Evolutionary conservation across 2,329 filamentous ascomycete genomes (phyloP), one percentile per base, ranked within the genome.

Genomic region (Aspergillus sergii): DNA sequence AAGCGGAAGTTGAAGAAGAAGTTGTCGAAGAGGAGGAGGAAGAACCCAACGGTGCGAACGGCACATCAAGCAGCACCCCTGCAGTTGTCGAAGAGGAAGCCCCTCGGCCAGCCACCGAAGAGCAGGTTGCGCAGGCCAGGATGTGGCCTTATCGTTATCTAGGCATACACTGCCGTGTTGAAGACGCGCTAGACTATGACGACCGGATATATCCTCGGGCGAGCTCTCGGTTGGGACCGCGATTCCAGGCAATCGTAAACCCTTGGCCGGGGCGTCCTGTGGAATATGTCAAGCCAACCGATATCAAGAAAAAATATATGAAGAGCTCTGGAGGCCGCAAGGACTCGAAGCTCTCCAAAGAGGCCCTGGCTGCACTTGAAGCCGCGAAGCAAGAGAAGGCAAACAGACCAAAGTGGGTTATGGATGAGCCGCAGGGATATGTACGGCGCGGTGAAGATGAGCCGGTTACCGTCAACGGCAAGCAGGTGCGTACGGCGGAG

Each of bases 101-200:
- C 21, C 79, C 87, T 59, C 83, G 85, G 63, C 84, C 85, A 36
- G 86, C 84, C 11, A 97, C 94, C 0, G 87, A 91, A 61, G 93
- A 96, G 73, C 94, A 98, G 75, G 91, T 94, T 62, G 92, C 95
- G 63, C 91, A 97, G 70, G 93, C 94, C 36, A 95, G 93, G 72
- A 87, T 97, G 73, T 99, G 95, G 95, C 94, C 93, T 2, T 98
- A 95, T 82, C 88, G 95, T 64, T 99, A 99, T 77, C 82, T 99
- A 8, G 95, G 95, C 43, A 93, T 97, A 69, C 95, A 99, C 79
- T 97, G 94, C 79, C 91, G 93, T 69, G 91, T 95, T 1, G 94
- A 98, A 77, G 95, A 99, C 80, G 95, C 93, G 0, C 83, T 99
- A 34, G 95, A 99, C 76, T 96, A 97, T 75, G 95, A 99, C 73